Conservation (phyloP, 352 stramenopile genomes). For the Blastocystis hominis region DNA sequence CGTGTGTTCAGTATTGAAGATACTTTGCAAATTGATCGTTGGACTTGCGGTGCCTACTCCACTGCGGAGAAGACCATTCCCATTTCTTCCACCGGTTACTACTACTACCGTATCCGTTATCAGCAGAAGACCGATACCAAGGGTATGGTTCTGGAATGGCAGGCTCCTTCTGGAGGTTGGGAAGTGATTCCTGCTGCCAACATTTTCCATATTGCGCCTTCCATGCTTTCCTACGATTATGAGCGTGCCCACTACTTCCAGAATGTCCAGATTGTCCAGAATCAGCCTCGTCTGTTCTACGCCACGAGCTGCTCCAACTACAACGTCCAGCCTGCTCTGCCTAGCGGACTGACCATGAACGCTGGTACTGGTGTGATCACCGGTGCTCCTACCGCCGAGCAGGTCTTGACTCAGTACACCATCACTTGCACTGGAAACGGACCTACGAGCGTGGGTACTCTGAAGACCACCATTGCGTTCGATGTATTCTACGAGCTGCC, state of each 20-base stretch:
- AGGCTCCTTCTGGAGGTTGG: background rate
- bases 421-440: background rate
- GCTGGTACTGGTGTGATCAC: conserved; percentile 32
- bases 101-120: conserved; percentile 29
- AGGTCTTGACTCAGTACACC: background rate
- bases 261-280: conserved; percentile 7
- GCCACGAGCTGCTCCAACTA: background rate
- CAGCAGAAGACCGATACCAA: background rate
- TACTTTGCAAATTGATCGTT: conserved; percentile 2
- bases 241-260: conserved; percentile 40
- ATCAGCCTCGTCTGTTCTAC: conserved; percentile 32
- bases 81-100: conserved; percentile 26
- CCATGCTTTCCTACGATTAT: conserved; percentile 18
- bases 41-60: background rate
- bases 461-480: background rate
- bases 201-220: conserved; percentile 30
- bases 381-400: background rate
- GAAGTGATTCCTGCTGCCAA: conserved; percentile 36
- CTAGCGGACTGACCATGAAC: background rate
- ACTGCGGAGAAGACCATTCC: background rate
- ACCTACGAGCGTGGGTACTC: background rate
- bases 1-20: conserved; percentile 46
- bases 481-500: conserved; percentile 20
- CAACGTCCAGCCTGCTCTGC: conserved; percentile 42
- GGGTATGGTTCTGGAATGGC: conserved; percentile 26